Percentiles rank a stretch among this genome's conserved stretches.
Evolutionary conservation across 371 early-diverging fungal species (phyloP).

Genomic region (Syncephalastrum monosporum): DNA sequence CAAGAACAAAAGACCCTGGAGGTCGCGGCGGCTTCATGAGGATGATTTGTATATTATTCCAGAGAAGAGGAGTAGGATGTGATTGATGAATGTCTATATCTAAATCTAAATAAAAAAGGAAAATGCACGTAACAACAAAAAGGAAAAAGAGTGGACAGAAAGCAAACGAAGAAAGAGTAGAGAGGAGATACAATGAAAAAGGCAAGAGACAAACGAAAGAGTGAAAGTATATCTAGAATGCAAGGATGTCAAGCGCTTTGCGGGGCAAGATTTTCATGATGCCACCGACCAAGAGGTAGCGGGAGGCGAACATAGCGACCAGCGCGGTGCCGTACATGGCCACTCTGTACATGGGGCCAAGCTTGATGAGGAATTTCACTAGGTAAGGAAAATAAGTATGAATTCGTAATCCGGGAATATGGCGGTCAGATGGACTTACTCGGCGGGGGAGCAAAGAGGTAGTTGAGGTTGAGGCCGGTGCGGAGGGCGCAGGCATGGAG

Average conservation of each 20-base stretch:
- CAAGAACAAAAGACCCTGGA: constrained; percentile 15
- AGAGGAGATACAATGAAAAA: too few species aligned
- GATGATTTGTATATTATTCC: too few species aligned
- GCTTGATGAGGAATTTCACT: constrained; percentile 39
- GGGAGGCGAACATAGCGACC: constrained; percentile 26
- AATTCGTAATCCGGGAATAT: neutral
- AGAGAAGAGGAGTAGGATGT: too few species aligned
- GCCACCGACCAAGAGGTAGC: constrained; percentile 22
- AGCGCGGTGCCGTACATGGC: constrained; percentile 36
- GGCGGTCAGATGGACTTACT: constrained; percentile 25
- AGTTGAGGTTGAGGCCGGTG: constrained; percentile 59
- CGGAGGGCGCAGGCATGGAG: constrained; percentile 52
- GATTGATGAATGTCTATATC: too few species aligned
- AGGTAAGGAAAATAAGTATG: neutral
- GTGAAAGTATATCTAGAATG: too few species aligned
- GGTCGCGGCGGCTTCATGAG: constrained; percentile 1
- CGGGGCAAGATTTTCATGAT: constrained; percentile 21
- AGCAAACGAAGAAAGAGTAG: too few species aligned
- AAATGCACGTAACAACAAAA: too few species aligned
- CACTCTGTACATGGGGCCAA: constrained; percentile 41
- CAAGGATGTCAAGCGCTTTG: constrained; percentile 8
- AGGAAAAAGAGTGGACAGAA: too few species aligned
- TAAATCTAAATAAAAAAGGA: too few species aligned
- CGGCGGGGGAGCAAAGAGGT: constrained; percentile 59
- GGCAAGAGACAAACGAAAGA: too few species aligned